Conservation (phyloP, 768 basidiomycete genomes). For the Chalciporus chontae region DNA sequence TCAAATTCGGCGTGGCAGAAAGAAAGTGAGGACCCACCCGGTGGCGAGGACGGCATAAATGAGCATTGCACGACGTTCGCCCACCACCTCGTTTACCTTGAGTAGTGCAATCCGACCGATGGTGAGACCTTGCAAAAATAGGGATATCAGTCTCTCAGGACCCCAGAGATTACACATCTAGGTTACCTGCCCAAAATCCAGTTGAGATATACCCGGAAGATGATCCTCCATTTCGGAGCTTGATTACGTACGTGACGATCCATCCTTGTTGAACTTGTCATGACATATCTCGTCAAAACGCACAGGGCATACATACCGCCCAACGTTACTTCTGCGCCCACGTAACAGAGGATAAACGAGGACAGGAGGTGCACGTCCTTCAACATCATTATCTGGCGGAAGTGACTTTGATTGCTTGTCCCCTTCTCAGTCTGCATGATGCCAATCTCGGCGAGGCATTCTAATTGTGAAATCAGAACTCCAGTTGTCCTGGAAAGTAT, state of each 20-base stretch:
- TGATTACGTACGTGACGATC: slow-evolving; percentile 57
- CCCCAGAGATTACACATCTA: background rate
- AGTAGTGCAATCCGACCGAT: slow-evolving; percentile 49
- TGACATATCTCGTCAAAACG: background rate
- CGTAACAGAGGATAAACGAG: slow-evolving; percentile 61
- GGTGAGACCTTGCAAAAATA: slow-evolving; percentile 41
- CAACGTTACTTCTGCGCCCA: slow-evolving; percentile 60
- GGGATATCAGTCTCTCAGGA: too few relatives aligned
- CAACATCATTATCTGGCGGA: slow-evolving; percentile 50
- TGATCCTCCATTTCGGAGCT: slow-evolving; percentile 38
- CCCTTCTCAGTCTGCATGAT: slow-evolving; percentile 38
- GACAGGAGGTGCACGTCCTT: slow-evolving; percentile 61
- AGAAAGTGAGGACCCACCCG: slow-evolving; percentile 10
- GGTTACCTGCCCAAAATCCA: slow-evolving; percentile 48
- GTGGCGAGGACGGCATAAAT: slow-evolving; percentile 48
- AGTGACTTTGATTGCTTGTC: slow-evolving; percentile 34
- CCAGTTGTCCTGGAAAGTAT: background rate
- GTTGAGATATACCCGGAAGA: slow-evolving; percentile 45
- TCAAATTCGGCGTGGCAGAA: too few relatives aligned
- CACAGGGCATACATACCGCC: slow-evolving; percentile 30
- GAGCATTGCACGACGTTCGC: slow-evolving; percentile 48
- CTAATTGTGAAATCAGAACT: slow-evolving; percentile 29
- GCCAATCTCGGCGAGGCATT: slow-evolving; percentile 52
- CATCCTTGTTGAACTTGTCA: slow-evolving; percentile 42
- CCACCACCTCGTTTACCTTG: slow-evolving; percentile 50